Conservation (phyloP, 108 stramenopile genomes). For the Skeletonema menzelii region DNA sequence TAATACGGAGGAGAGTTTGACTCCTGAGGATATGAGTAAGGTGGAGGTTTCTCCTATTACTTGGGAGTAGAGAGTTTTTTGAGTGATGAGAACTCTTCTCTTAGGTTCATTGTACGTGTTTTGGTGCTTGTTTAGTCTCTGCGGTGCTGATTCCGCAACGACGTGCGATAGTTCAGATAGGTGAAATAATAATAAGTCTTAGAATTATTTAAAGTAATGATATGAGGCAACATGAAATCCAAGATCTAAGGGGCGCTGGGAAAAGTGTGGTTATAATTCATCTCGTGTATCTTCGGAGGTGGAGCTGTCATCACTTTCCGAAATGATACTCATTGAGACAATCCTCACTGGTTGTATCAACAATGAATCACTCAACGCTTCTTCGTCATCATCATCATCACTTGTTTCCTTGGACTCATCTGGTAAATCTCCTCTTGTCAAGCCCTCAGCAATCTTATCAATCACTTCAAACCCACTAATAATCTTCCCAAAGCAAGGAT, state of each 20-base stretch:
- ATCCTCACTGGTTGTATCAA: slow-evolving; percentile 40
- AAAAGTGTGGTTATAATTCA: background rate
- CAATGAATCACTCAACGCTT: slow-evolving; percentile 6
- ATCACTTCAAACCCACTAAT: slow-evolving; percentile 67
- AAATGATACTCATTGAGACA: slow-evolving; percentile 31
- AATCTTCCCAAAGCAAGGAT: slow-evolving; percentile 93
- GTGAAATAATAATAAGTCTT: background rate
- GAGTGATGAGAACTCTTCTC: background rate
- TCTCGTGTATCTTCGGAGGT: background rate
- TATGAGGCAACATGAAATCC: slow-evolving; percentile 2
- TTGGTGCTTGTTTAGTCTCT: background rate
- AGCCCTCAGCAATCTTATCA: slow-evolving; percentile 46
- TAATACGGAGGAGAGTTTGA: slow-evolving; percentile 7
- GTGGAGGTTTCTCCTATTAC: slow-evolving; percentile 17
- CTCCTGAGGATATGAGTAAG: slow-evolving; percentile 14
- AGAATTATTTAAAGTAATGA: background rate
- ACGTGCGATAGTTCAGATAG: background rate
- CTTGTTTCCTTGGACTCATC: background rate
- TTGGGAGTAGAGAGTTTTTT: slow-evolving; percentile 1
- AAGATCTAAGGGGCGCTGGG: background rate
- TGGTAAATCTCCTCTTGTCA: slow-evolving; percentile 35
- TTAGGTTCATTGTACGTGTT: background rate
- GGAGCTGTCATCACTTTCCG: background rate
- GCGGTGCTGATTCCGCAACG: background rate
- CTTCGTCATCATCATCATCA: slow-evolving; percentile 3